phyloP scores from a whole-genome alignment of 345 rosid genomes.

The Crucihimalaya himalaica region DNA sequence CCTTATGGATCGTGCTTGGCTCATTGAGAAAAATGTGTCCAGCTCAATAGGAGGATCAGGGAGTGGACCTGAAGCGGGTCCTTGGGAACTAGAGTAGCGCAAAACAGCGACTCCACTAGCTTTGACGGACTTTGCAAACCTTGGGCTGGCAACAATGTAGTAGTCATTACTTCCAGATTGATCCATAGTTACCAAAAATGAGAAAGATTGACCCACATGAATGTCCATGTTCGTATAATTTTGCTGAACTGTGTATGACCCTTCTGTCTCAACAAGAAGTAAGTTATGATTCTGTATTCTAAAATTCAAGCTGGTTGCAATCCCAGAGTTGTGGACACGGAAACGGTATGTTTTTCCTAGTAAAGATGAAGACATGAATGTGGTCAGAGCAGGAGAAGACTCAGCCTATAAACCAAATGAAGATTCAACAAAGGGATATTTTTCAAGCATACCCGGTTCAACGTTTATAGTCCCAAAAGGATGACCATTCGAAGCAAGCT shows the following conservation, averaged over 20 bases:
- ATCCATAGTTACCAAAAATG: slow-evolving; percentile 90
- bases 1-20: slow-evolving; percentile 97
- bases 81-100: slow-evolving; percentile 82
- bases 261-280: slow-evolving; percentile 92
- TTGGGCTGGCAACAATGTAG: slow-evolving; percentile 85
- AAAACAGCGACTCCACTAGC: slow-evolving; percentile 72
- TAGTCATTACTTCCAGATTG: slow-evolving; percentile 79
- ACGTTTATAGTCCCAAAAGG: slow-evolving; percentile 67
- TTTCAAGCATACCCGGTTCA: slow-evolving; percentile 62
- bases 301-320: slow-evolving; percentile 85
- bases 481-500: slow-evolving; percentile 54
- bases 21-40: slow-evolving; percentile 85
- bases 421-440: background rate
- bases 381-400: background rate
- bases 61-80: slow-evolving; percentile 87
- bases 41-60: slow-evolving; percentile 75
- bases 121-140: slow-evolving; percentile 56
- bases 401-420: background rate
- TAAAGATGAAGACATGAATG: slow-evolving; percentile 21
- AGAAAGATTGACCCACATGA: slow-evolving; percentile 93
- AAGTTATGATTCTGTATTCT: slow-evolving; percentile 88
- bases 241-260: slow-evolving; percentile 90
- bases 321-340: slow-evolving; percentile 85
- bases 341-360: slow-evolving; percentile 84
- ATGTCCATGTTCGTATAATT: slow-evolving; percentile 81